phyloP scores from a whole-genome alignment of 495 filamentous ascomycete species.

The Hypoxylon fragiforme region DNA sequence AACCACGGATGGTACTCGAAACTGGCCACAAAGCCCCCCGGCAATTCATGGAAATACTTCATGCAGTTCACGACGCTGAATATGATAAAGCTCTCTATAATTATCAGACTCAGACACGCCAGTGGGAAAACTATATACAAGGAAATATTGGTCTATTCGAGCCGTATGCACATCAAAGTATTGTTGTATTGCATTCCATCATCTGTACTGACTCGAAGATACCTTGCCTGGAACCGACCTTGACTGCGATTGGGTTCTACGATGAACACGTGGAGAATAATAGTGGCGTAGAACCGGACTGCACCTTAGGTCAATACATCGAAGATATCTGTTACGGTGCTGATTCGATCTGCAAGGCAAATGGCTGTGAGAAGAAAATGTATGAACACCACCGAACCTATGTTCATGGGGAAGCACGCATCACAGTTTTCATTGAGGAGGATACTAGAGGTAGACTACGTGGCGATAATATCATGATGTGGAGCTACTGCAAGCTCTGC shows the following conservation, averaged over 20 bases:
- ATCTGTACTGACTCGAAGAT: constrained; percentile 89
- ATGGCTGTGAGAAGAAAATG: constrained; percentile 88
- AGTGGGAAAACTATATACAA: constrained; percentile 91
- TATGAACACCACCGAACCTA: constrained; percentile 94
- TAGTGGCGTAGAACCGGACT: constrained; percentile 74
- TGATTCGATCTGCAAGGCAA: constrained; percentile 72
- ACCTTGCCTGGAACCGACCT: constrained; percentile 86
- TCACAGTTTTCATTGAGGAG: constrained; percentile 84
- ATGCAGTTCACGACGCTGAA: constrained; percentile 92
- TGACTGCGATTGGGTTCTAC: constrained; percentile 88
- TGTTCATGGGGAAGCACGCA: constrained; percentile 91
- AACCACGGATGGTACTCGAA: constrained; percentile 90
- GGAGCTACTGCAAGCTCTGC: constrained; percentile 93
- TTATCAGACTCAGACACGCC: constrained; percentile 89
- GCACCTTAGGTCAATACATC: constrained; percentile 92
- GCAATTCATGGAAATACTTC: constrained; percentile 88
- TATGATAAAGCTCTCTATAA: constrained; percentile 94
- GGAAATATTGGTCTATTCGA: constrained; percentile 86
- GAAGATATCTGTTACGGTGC: constrained; percentile 83
- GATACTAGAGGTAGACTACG: constrained; percentile 49
- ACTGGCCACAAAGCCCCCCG: constrained; percentile 73
- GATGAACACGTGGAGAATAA: constrained; percentile 73
- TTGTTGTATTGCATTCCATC: constrained; percentile 90
- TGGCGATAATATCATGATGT: constrained; percentile 89
- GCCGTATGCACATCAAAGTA: constrained; percentile 91